Evolutionary conservation across 768 basidiomycete species (phyloP).

Genomic region (Mrakia blollopis): DNA sequence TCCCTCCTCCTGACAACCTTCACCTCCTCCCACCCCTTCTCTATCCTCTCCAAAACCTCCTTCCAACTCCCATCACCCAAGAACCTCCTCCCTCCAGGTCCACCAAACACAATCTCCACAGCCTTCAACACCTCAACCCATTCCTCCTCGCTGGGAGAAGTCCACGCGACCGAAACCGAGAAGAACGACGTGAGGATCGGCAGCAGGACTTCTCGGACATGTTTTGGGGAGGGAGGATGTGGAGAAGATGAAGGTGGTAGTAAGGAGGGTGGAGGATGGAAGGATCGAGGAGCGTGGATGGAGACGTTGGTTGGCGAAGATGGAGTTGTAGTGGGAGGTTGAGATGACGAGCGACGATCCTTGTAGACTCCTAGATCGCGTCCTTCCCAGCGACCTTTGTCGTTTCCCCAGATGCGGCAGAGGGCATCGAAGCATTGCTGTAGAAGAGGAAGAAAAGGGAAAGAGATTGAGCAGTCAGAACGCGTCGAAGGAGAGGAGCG

Average conservation of each 20-base stretch:
- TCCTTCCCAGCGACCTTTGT: constrained; percentile 12
- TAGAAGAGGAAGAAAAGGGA: neutral
- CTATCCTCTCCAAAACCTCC: neutral
- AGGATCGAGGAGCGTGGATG: neutral
- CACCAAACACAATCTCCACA: neutral
- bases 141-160: neutral
- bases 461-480: neutral
- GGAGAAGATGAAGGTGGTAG: neutral
- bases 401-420: constrained; percentile 1
- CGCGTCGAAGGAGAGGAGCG: neutral
- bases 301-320: neutral
- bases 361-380: neutral
- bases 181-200: neutral
- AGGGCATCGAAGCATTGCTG: constrained; percentile 15
- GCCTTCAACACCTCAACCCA: neutral
- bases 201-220: constrained; percentile 2
- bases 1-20: neutral
- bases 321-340: neutral
- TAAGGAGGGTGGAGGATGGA: neutral
- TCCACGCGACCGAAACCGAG: too few species aligned
- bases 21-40: neutral
- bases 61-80: neutral
- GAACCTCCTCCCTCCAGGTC: constrained; percentile 1
- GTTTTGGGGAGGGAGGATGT: constrained; percentile 6
- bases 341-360: neutral